Evolutionary conservation across 2,329 filamentous ascomycete genomes (phyloP).

Genomic region (Exophiala calicioides): DNA sequence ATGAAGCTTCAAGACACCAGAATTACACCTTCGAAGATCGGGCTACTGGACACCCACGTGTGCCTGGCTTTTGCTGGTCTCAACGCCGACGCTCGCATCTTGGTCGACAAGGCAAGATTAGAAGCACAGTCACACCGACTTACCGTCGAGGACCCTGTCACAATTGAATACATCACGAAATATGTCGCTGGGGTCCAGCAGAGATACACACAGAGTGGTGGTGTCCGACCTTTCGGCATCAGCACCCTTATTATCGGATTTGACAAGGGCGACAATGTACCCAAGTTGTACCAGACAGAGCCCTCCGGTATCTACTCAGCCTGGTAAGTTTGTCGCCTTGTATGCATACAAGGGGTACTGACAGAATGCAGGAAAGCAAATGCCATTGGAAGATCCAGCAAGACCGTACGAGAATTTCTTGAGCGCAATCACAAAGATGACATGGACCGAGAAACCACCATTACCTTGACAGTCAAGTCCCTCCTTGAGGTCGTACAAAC

Average conservation of each 20-base stretch:
- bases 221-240: constrained; percentile 97
- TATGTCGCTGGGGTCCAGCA: constrained; percentile 98
- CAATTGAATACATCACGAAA: constrained; percentile 99
- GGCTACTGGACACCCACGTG: constrained; percentile 91
- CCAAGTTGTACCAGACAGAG: constrained; percentile 95
- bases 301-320: constrained; percentile 99
- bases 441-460: constrained; percentile 94
- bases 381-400: constrained; percentile 95
- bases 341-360: constrained; percentile 24
- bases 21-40: constrained; percentile 98
- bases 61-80: constrained; percentile 95
- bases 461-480: constrained; percentile 97
- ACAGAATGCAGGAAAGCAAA: constrained; percentile 82
- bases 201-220: constrained; percentile 97
- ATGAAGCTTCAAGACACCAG: constrained; percentile 99
- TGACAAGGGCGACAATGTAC: constrained; percentile 85
- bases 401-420: constrained; percentile 97
- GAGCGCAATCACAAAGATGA: constrained; percentile 98
- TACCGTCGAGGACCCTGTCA: constrained; percentile 95
- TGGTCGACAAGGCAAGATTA: constrained; percentile 95
- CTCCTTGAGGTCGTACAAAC: constrained; percentile 97
- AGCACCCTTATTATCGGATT: constrained; percentile 98
- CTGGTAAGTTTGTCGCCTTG: constrained; percentile 65
- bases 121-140: constrained; percentile 97
- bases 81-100: constrained; percentile 95